Evolutionary conservation across 345 rosid species (phyloP), one percentile per base, ranked within the genome.

Genomic region (Salix dunnii): DNA sequence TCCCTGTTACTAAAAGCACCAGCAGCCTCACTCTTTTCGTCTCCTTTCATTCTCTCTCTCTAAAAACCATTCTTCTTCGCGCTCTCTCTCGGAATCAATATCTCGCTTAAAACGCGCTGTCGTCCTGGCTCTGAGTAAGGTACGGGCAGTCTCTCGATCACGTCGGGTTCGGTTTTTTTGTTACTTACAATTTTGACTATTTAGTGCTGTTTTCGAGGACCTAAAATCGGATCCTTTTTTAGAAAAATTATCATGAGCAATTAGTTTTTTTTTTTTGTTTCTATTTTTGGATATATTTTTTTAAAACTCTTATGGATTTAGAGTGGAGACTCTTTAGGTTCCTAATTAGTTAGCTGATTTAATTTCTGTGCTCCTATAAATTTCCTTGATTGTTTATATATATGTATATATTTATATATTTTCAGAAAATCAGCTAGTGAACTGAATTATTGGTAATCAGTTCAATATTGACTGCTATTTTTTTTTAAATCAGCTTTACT

Each of bases 221-320:
- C 49, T 79, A 70, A 68, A 78, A 81, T 88, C 88, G 98, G 97
- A 92, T 90, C 90, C 81, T 42, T 53, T 5, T 53, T 20, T 53
- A 2, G 21, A 7, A 20, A 20, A 21, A 6, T 8, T 53, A 7
- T 80, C 63, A 81, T 79, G 82, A 79, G 84, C 67, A 48, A 68
- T 76, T 55, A 65, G 4, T 79, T 77, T 40, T 30, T 67, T 78
- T 84, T 36, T 40, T 33, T 58, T 55, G 21, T 68, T 40, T 43
- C 82, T 82, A 84, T 76, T 76, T 78, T 76, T 78, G 79, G 82
- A 78, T 79, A 35, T 35, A 35, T 72, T 82, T 76, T 53, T 76
- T 77, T 2, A 42, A 42, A 42, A 42, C 46, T 42, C 14, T 78
- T 18, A 1, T 8, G 77, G 74, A 74, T 72, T 79, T 68, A 55